Conservation (phyloP, 306 rosid species). For the Prunus mongolica region DNA sequence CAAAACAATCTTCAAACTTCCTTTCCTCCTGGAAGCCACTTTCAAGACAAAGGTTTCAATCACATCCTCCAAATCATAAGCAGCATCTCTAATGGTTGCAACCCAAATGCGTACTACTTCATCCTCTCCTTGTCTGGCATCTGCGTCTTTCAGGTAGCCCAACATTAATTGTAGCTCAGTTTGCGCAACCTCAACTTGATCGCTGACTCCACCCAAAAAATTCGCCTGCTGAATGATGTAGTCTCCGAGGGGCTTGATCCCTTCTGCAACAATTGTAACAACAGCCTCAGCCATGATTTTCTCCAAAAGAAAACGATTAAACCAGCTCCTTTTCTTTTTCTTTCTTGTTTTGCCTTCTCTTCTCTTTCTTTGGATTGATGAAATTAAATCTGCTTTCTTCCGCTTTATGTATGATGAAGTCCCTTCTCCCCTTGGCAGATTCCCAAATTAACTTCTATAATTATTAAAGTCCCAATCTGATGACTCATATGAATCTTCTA, state of each 20-base stretch:
- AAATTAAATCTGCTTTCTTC: no score
- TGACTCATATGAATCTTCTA: no score
- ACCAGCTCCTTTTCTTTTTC: no score
- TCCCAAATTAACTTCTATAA: no score
- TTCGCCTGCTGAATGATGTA: background rate
- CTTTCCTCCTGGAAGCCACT: background rate
- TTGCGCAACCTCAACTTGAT: background rate
- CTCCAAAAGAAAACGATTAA: no score
- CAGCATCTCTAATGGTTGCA: background rate
- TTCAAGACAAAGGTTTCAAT: conserved; percentile 16
- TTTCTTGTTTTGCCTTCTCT: no score
- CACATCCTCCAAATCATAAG: conserved; percentile 36
- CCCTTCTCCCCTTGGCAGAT: no score
- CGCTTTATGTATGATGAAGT: no score
- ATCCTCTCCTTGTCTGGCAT: conserved; percentile 32
- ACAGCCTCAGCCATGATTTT: conserved; percentile 6
- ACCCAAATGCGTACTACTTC: conserved; percentile 19
- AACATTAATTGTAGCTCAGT: background rate
- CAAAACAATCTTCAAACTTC: background rate
- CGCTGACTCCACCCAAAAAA: background rate
- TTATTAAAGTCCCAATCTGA: no score
- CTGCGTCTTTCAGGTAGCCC: conserved; percentile 22
- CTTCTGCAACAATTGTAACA: background rate
- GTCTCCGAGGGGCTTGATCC: background rate
- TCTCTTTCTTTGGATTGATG: no score